These are phyloP conservation scores for Boletus pseudopeckii DNA, from an alignment of 768 basidiomycete species.

Conservation along the genomic window DNA sequence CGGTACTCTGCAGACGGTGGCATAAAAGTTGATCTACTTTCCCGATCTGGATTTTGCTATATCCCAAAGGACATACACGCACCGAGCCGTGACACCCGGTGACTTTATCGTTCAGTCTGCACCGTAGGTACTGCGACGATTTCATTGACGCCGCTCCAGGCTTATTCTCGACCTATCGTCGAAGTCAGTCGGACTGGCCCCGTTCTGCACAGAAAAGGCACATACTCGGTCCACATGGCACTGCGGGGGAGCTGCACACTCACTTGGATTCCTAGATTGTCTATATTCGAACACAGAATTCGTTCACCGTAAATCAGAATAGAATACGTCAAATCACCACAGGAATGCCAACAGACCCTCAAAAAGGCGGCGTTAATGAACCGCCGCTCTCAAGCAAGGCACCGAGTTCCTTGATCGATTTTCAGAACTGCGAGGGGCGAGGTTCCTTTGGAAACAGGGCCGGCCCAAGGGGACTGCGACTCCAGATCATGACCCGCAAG, in stretches of 20 bases:
- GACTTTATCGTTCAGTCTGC: constrained; percentile 16
- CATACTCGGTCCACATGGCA: constrained; percentile 17
- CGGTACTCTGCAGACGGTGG: not conserved
- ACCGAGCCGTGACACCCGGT: constrained; percentile 26
- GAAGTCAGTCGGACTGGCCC: constrained; percentile 15
- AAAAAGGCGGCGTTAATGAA: constrained; percentile 12
- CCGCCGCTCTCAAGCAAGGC: constrained; percentile 21
- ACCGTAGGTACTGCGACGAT: constrained; percentile 3
- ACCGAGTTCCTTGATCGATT: constrained; percentile 29
- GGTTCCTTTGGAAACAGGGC: constrained; percentile 28
- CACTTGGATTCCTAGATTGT: constrained; percentile 15
- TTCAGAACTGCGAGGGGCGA: constrained; percentile 14
- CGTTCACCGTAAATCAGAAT: constrained; percentile 23
- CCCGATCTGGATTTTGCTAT: constrained; percentile 19
- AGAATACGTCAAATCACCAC: constrained; percentile 26
- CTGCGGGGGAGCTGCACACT: constrained; percentile 9
- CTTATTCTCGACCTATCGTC: constrained; percentile 17
- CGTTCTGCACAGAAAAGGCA: constrained; percentile 16
- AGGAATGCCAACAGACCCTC: constrained; percentile 18
- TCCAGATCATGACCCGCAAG: constrained; percentile 26
- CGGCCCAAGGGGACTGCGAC: constrained; percentile 11
- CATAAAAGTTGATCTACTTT: constrained; percentile 17
- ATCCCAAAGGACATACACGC: constrained; percentile 12
- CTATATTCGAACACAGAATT: constrained; percentile 17
- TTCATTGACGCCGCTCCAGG: constrained; percentile 11